phyloP scores from a whole-genome alignment of 495 filamentous ascomycete species.

The Durotheca rogersii region DNA sequence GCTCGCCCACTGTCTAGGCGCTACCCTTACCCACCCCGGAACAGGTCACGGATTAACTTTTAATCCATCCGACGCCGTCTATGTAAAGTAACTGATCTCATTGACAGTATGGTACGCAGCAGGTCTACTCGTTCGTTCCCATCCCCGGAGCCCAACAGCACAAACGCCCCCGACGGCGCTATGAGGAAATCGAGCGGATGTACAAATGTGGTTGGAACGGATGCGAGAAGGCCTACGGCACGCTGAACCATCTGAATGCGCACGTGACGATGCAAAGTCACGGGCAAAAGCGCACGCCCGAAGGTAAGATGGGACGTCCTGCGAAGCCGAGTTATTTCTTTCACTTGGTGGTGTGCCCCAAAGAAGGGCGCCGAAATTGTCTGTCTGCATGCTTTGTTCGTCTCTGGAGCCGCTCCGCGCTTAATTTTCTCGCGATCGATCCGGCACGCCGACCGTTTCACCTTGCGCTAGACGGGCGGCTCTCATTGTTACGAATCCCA shows the following conservation, averaged over 20 bases:
- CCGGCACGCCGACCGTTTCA: too few relatives aligned
- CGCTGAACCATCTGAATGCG: conserved; percentile 92
- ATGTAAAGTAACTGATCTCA: conserved; percentile 36
- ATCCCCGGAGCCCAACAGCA: conserved; percentile 97
- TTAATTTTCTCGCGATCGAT: too few relatives aligned
- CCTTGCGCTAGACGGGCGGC: conserved; percentile 13
- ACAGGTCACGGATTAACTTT: too few relatives aligned
- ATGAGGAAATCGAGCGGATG: conserved; percentile 99
- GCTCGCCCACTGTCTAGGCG: too few relatives aligned
- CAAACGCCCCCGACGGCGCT: conserved; percentile 89
- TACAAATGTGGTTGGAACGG: conserved; percentile 99
- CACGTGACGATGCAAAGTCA: conserved; percentile 99
- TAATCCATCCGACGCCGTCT: conserved; percentile 6
- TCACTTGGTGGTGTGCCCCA: background rate
- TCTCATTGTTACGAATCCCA: background rate
- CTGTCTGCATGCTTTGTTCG: too few relatives aligned
- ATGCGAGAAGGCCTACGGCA: conserved; percentile 97
- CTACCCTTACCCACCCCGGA: too few relatives aligned
- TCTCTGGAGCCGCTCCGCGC: too few relatives aligned
- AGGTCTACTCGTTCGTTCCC: conserved; percentile 98
- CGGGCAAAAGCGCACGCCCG: conserved; percentile 86
- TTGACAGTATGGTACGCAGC: conserved; percentile 42
- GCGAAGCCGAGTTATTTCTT: background rate
- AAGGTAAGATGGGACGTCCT: conserved; percentile 65
- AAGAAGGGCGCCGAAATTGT: too few relatives aligned